phyloP scores from a whole-genome alignment of 2,329 filamentous ascomycete genomes.

The Pseudocercospora musae region DNA sequence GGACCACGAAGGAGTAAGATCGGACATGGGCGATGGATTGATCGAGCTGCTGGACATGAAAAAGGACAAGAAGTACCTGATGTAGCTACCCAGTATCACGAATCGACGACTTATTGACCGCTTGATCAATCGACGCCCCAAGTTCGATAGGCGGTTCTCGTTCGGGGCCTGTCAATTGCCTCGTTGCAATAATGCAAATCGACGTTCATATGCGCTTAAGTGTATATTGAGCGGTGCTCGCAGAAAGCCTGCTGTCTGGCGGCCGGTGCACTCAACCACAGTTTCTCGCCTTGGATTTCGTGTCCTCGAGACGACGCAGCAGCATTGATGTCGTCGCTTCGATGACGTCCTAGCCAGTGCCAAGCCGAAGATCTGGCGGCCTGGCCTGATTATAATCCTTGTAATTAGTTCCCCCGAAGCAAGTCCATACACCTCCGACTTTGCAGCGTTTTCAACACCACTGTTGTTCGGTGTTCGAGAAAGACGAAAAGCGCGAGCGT shows the following conservation, averaged over 20 bases:
- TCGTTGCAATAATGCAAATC: background rate
- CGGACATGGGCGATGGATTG: constrained; percentile 17
- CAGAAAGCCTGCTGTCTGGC: background rate
- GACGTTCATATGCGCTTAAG: background rate
- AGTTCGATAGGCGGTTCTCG: background rate
- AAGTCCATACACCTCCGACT: background rate
- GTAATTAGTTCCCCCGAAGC: background rate
- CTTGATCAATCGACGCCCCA: background rate
- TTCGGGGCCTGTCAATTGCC: background rate
- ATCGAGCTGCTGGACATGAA: constrained; percentile 18
- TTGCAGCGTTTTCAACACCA: constrained; percentile 1
- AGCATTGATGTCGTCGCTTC: background rate
- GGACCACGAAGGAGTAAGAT: constrained; percentile 8
- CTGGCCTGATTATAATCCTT: background rate
- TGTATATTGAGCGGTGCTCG: background rate
- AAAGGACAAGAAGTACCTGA: constrained; percentile 8
- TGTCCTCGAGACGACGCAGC: background rate
- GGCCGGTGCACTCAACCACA: background rate
- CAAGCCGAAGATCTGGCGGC: background rate
- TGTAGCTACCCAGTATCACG: background rate
- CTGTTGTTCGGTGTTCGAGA: background rate
- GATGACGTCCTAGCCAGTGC: background rate
- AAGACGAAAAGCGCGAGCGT: background rate
- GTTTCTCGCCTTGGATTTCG: background rate
- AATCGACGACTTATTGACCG: background rate